Conservation (phyloP, 805 yeast species). For the Tanozyma kutaoensis region DNA sequence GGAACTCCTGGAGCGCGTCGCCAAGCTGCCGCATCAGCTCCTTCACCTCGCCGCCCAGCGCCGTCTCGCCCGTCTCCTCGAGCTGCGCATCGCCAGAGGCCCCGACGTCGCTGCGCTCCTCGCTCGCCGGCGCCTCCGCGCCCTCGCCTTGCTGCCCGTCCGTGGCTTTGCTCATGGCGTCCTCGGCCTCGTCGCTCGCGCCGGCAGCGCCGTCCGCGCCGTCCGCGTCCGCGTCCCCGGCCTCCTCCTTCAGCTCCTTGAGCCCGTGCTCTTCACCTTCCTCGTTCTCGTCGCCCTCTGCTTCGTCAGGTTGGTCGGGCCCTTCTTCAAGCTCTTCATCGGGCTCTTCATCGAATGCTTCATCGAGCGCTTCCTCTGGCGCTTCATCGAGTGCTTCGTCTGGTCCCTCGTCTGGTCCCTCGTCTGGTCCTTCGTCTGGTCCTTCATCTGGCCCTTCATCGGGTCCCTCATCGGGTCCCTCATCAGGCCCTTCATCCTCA, state of each 20-base stretch:
- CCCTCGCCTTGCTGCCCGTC: slow-evolving; percentile 39
- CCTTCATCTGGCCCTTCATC: slow-evolving; percentile 7
- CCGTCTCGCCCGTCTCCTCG: slow-evolving; percentile 24
- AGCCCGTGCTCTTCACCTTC: slow-evolving; percentile 12
- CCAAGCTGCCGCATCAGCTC: slow-evolving; percentile 83
- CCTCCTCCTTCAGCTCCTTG: no score
- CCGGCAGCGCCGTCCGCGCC: slow-evolving; percentile 43
- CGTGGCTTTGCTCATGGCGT: slow-evolving; percentile 44
- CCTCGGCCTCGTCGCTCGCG: slow-evolving; percentile 25
- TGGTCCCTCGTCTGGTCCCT: slow-evolving; percentile 9
- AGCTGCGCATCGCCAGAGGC: slow-evolving; percentile 41
- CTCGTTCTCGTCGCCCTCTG: slow-evolving; percentile 1
- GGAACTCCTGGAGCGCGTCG: slow-evolving; percentile 83
- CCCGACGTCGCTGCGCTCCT: slow-evolving; percentile 57
- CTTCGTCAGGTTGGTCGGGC: slow-evolving; percentile 14
- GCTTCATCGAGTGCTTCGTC: slow-evolving; percentile 11
- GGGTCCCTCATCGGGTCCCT: slow-evolving; percentile 6
- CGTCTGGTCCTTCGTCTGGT: slow-evolving; percentile 3
- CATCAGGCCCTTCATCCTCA: slow-evolving; percentile 9
- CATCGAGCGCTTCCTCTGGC: slow-evolving; percentile 6
- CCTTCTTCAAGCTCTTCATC: slow-evolving; percentile 18
- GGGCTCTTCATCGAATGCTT: slow-evolving; percentile 14
- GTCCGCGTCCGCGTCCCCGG: slow-evolving; percentile 17
- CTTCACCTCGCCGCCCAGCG: slow-evolving; percentile 52
- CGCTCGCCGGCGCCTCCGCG: slow-evolving; percentile 38